Base-by-base conservation (phyloP, 2,329 filamentous ascomycete species). In the Trichophyton mentagrophytes region DNA sequence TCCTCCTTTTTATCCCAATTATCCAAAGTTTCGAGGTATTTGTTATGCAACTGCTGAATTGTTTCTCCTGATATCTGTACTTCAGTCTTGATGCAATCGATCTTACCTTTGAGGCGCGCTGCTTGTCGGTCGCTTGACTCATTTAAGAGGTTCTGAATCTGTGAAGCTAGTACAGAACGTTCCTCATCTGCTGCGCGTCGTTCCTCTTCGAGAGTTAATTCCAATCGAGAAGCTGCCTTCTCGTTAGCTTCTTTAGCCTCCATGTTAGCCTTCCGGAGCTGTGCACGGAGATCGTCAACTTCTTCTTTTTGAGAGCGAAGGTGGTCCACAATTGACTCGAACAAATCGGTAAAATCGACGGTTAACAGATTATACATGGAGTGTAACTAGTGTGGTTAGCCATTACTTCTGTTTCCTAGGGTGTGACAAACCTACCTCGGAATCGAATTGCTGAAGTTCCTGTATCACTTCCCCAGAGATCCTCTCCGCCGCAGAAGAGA, bases 381-480 rank as follows among this genome's bases (percentile, higher is more conserved):
- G 68, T 95, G 90, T 33, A 97, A 81, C 78, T 92, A 61, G 59
- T 36, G 20, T 5, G 15, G 40, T 72, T 60, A 72, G 67, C 46
- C 30, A 36, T n/a, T 8, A 49, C 15, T 44, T 58, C 27, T 11
- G 22, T 15, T 42, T 33, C 22, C 13, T 42, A 5, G 3, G 20
- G 38, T 27, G 36, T 30, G 1, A 49, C 9, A 61, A 36, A 58
- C 72, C 69, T 73, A 79, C 79, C 71, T 85, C 85, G 57, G 79
- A 82, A 71, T 96, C 90, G 68, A 97, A 95, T n/a, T 82, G 81
- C 36, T 85, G 82, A 63, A 99, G 81, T 72, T 97, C 92, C 62
- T 82, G 86, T 62, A 96, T 83, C 56, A 97, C 91, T 67, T 95
- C 92, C 11, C 86, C 88, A 0, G 90, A 90, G 64, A 97, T 96